Base-by-base conservation (phyloP, 495 filamentous ascomycete genomes). In the Penicillium herquei region DNA sequence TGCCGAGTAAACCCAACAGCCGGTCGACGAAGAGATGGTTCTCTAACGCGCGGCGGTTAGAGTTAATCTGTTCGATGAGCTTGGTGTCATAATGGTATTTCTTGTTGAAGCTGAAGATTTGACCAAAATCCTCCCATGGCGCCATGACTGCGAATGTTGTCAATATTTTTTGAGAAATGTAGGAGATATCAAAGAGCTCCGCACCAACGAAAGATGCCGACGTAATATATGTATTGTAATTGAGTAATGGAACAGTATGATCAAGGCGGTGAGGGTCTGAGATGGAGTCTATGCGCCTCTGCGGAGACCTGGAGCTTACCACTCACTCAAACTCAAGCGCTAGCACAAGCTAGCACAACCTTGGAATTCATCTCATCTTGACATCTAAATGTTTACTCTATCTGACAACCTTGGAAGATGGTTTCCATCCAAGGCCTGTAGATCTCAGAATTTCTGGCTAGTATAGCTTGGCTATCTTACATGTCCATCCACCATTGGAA, bases 11-110 rank as follows among this genome's bases (percentile, higher is more conserved):
- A 49, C 80, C 82, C 42, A 92, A 73, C 33, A 92, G 79, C 47
- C 82, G 81, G 66, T 93, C 89, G 59, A 90, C 84, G 66, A 92
- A 91, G 40, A 92, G 78, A 45, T 81, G 75, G 57, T 86, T 84
- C 52, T 85, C 82, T 30, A 91, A 72, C 16, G 68, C 70, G 41
- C 82, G 82, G 52, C 88, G 85, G 57, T 82, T 82, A 21, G 75
- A 69, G 52, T 84, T 74, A 57, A 91, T 88, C 18, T 78, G 75
- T 12, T 84, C 74, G 57, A 83, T 63, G 43, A 76, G 67, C 18
- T 77, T 75, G 34, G 79, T 75, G 63, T 84, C 81, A 66, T 89
- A 88, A 11, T 79, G 79, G 56, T 83, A 83, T 12, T 83, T 81
- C 26, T 80, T 76, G 46, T 87, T 79, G 58, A 82, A 79, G 35